Base-by-base conservation (phyloP, 495 filamentous ascomycete species). In the Neurospora sp. region DNA sequence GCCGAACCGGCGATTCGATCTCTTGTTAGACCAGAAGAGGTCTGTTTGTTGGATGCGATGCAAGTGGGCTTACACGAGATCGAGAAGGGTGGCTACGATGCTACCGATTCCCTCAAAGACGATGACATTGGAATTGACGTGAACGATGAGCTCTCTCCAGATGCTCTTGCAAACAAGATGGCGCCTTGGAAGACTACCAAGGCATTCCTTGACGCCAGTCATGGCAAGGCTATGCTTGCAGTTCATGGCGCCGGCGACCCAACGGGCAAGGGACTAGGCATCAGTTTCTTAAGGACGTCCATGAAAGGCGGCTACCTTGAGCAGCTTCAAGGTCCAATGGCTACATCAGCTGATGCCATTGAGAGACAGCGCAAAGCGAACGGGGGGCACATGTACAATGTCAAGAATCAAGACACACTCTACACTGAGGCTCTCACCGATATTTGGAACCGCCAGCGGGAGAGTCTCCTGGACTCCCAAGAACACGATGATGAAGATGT, bases 271-370 rank as follows among this genome's bases (percentile, higher is more conserved):
- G 96, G 96, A 3, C 90, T 97, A 71, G 96, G 93, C 3, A 95
- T 98, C 83, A 97, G 91, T 79, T 97, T 98, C 80, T 91, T 99
- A 75, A 92, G 94, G 77, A 97, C 93, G 0, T 96, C 93, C 14
- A 99, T 99, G 96, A 99, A 99, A 80, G 96, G 96, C 68, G 96
- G 96, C 3, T 99, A 96, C 82, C 93, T 96, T 76, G 92, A 94
- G 39, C 86, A 93, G 72, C 92, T 95, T 10, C 93, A 97, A 76
- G 95, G 93, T 75, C 92, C 93, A 3, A 87, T 91, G 45, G 93
- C 96, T 69, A 96, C 93, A 73, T 88, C 97, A 45, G 92, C 93
- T 71, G 86, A 87, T 72, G 86, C 86, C 68, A 87, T 87, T 39
- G 85, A 86, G 73, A 80, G 91, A 74, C 88, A 92, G 75, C 86